These are phyloP conservation scores for Colletotrichum sp. DNA, from an alignment of 2,329 filamentous ascomycete species.

Conservation along the genomic window DNA sequence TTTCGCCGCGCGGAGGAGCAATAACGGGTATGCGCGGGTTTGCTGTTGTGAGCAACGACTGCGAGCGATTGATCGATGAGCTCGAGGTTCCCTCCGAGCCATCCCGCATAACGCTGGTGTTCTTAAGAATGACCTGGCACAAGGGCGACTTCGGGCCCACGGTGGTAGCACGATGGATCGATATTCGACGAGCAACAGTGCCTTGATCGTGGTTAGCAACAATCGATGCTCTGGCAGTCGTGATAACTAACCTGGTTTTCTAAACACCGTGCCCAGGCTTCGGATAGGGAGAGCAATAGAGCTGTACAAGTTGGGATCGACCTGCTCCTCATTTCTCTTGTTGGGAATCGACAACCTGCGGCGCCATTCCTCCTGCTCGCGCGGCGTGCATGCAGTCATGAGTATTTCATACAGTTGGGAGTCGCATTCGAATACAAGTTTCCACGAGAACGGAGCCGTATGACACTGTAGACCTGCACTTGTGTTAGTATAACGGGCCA, in stretches of 20 bases:
- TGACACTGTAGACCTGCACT: constrained; percentile 83
- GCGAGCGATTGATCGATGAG: constrained; percentile 74
- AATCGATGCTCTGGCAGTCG: neutral
- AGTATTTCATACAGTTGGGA: constrained; percentile 83
- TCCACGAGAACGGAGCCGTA: constrained; percentile 89
- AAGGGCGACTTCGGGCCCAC: constrained; percentile 71
- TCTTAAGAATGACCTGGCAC: constrained; percentile 84
- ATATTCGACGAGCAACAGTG: constrained; percentile 70
- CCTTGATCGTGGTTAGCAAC: constrained; percentile 40
- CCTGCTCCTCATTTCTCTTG: constrained; percentile 52
- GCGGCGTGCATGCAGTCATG: constrained; percentile 82
- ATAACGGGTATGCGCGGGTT: constrained; percentile 71
- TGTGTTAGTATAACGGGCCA: constrained; percentile 20
- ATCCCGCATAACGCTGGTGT: constrained; percentile 74
- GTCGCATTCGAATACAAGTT: constrained; percentile 80
- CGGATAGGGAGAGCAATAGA: constrained; percentile 74
- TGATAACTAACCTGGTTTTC: constrained; percentile 63
- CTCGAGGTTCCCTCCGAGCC: constrained; percentile 43
- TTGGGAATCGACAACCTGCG: constrained; percentile 62
- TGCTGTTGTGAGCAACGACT: constrained; percentile 75
- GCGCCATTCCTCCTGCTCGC: constrained; percentile 84
- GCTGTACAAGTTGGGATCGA: constrained; percentile 58
- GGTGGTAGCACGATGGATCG: constrained; percentile 80
- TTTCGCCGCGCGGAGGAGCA: constrained; percentile 75
- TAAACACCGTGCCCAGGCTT: constrained; percentile 76